Conservation (phyloP, 2,329 filamentous ascomycete genomes). For the Exophiala sideris region DNA sequence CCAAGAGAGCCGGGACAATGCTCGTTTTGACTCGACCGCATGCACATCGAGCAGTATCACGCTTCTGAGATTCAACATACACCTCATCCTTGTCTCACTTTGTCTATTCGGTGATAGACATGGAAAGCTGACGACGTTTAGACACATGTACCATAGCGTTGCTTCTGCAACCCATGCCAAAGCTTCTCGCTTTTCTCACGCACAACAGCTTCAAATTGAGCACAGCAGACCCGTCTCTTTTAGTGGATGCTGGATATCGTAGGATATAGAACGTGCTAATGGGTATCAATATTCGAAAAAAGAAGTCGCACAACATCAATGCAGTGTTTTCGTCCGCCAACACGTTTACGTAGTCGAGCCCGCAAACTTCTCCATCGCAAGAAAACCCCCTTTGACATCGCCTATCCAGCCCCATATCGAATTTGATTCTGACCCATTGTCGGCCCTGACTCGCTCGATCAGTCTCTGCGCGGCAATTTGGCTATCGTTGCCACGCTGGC, state of each 20-base stretch:
- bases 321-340: neutral
- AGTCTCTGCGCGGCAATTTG: conserved; percentile 44
- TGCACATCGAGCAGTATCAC: too few relatives aligned
- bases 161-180: too few relatives aligned
- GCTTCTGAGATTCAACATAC: conserved; percentile 8
- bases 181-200: too few relatives aligned
- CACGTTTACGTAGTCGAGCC: neutral
- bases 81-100: neutral
- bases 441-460: conserved; percentile 32
- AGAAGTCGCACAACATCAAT: neutral
- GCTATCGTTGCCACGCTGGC: conserved; percentile 49
- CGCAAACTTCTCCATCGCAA: conserved; percentile 21
- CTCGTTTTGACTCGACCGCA: too few relatives aligned
- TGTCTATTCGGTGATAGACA: neutral
- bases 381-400: conserved; percentile 26
- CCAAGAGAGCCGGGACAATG: too few relatives aligned
- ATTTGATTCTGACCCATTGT: neutral
- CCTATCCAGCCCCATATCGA: conserved; percentile 22
- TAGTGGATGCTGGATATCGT: too few relatives aligned
- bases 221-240: too few relatives aligned
- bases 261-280: too few relatives aligned
- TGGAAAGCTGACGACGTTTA: too few relatives aligned
- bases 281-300: too few relatives aligned
- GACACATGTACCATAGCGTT: too few relatives aligned
- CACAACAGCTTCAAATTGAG: too few relatives aligned